These are phyloP conservation scores for Triticum monococcum DNA, from an alignment of 176 grass and related monocot species.

Conservation along the genomic window DNA sequence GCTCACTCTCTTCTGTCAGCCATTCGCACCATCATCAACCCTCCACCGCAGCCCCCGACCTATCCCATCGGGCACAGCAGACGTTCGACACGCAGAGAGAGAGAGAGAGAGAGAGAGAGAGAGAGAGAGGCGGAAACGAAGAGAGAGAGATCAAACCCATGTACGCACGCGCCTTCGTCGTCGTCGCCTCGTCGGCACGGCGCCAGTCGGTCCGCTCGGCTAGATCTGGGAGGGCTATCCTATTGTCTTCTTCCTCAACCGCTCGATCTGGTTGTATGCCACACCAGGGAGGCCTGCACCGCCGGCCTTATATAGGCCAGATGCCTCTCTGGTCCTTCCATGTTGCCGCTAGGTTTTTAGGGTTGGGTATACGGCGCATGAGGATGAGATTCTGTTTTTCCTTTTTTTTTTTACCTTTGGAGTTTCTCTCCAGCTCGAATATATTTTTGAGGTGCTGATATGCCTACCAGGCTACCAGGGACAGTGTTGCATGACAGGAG, in stretches of 20 bases:
- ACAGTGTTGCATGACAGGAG: not conserved
- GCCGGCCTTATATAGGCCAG: conserved; percentile 34
- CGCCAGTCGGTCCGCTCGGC: not conserved
- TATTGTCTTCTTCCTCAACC: conserved; percentile 21
- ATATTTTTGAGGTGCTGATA: not conserved
- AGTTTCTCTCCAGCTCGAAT: not conserved
- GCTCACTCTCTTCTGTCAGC: conserved; percentile 86
- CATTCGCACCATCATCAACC: not conserved
- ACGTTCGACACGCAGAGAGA: conserved; percentile 16
- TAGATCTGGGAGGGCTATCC: conserved; percentile 33
- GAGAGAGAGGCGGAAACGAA: not conserved
- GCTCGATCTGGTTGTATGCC: not conserved
- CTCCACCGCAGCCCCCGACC: not conserved
- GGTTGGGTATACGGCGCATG: not conserved
- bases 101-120: not conserved
- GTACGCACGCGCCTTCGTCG: not conserved
- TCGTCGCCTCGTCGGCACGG: conserved; percentile 7
- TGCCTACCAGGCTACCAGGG: not conserved
- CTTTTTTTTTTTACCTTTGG: not conserved
- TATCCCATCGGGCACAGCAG: not conserved
- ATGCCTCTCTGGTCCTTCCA: not conserved
- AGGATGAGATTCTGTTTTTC: conserved; percentile 1
- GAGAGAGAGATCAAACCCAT: conserved; percentile 3
- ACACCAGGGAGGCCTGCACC: not conserved
- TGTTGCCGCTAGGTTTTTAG: conserved; percentile 6